Conservation (phyloP, 1,284 basidiomycete species). For the Ganoderma resinaceum region DNA sequence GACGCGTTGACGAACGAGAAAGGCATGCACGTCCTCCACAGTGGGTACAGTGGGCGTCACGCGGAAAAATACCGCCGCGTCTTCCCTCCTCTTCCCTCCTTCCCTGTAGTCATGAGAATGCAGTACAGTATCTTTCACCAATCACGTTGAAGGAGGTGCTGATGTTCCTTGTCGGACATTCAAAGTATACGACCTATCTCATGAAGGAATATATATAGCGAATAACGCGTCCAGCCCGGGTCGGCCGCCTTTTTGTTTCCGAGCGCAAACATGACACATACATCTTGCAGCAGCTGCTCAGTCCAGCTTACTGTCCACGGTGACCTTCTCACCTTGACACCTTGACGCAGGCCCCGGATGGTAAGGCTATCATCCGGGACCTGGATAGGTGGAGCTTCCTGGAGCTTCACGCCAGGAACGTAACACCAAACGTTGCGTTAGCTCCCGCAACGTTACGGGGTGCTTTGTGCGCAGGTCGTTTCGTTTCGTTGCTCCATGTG, state of each 20-base stretch:
- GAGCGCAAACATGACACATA: not conserved
- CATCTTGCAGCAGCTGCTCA: not conserved
- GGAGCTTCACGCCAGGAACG: not conserved
- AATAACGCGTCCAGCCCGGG: not conserved
- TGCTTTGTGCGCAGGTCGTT: not conserved
- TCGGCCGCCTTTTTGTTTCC: not conserved
- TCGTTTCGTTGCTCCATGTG: not conserved
- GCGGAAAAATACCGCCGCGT: slow-evolving; percentile 5
- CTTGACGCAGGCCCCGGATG: no score
- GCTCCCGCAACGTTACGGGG: not conserved
- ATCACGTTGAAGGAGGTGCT: slow-evolving; percentile 1
- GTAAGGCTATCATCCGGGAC: not conserved
- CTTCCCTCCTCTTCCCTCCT: slow-evolving; percentile 5
- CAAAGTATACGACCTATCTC: not conserved
- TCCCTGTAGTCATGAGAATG: slow-evolving; percentile 7
- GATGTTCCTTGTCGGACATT: not conserved
- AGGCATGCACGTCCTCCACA: not conserved
- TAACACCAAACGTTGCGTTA: not conserved
- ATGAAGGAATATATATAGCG: not conserved
- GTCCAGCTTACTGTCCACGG: no score
- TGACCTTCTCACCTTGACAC: no score
- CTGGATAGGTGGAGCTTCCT: not conserved
- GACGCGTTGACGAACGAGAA: not conserved
- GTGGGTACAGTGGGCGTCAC: not conserved
- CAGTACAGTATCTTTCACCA: slow-evolving; percentile 5